phyloP scores from a whole-genome alignment of 2,329 filamentous ascomycete species.

The Raffaelea albimanens region DNA sequence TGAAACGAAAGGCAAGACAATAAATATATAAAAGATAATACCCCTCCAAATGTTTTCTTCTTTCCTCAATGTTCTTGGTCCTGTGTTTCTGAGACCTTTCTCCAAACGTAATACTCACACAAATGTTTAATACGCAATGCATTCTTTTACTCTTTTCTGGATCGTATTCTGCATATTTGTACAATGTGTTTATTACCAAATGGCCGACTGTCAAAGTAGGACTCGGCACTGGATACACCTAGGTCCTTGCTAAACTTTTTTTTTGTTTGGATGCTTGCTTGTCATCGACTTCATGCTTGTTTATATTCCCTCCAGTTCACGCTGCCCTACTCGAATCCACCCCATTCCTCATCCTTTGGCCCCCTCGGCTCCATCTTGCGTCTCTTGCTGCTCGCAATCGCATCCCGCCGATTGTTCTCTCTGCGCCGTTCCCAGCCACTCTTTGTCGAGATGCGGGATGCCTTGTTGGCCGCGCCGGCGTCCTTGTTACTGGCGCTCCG shows the following conservation, averaged over 20 bases:
- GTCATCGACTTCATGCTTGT: too few species aligned
- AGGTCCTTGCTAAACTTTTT: too few species aligned
- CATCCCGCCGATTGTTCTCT: slow-evolving; percentile 57
- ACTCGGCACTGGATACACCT: too few species aligned
- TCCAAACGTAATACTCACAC: too few species aligned
- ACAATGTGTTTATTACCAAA: too few species aligned
- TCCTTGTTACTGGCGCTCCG: slow-evolving; percentile 28
- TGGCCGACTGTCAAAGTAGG: too few species aligned
- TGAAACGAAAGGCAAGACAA: too few species aligned
- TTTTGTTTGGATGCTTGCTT: too few species aligned
- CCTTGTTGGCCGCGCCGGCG: slow-evolving; percentile 21
- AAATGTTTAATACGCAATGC: too few species aligned
- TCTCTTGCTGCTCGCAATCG: slow-evolving; percentile 52
- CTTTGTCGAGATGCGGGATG: slow-evolving; percentile 74
- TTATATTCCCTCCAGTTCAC: background rate
- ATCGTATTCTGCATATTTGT: too few species aligned
- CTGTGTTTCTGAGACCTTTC: too few species aligned
- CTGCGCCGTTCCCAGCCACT: slow-evolving; percentile 63
- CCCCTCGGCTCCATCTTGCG: slow-evolving; percentile 27
- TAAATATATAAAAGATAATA: background rate
- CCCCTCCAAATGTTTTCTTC: background rate
- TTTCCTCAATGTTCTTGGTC: background rate
- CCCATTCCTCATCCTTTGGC: slow-evolving; percentile 17
- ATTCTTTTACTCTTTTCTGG: too few species aligned
- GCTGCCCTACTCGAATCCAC: slow-evolving; percentile 16